Evolutionary conservation across 345 rosid species (phyloP), one percentile per base, ranked within the genome.

Genomic region (Erucastrum elatum): DNA sequence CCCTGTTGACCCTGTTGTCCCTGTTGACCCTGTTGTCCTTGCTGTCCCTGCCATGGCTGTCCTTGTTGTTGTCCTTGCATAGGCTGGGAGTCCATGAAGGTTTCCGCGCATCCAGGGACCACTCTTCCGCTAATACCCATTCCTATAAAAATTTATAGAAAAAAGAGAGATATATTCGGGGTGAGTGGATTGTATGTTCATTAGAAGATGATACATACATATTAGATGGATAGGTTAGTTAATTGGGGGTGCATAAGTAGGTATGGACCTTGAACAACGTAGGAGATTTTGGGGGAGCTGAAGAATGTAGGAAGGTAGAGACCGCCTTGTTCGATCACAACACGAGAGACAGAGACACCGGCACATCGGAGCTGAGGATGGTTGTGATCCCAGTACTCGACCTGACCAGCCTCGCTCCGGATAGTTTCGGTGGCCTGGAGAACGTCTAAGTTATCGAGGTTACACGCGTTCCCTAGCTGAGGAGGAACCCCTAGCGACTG

Each of bases 71-170:
- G 71, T 26, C 41, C n/a, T 29, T 29, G 65, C 35, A 66, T 31
- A 0, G 72, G 72, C 73, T 81, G 84, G 9, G 90, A 84, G 60
- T 87, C 86, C 82, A 87, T 85, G 82, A 55, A 88, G 8, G 92
- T 90, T 78, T 88, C 93, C 1, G 93, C 89, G 62, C 91, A 92
- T 26, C 91, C 94, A 10, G 94, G 84, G 17, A 87, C 60, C 51
- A 83, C 66, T 21, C 66, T 56, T 7, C 90, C 88, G 8, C 76
- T 39, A 10, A 85, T 15, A 44, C 95, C 92, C 68, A 16, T 67
- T 16, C 92, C 93, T 81, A 31, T 27, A 56, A 39, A 84, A 85
- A 8, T 87, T 41, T 26, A 41, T 30, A 29, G 5, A 15, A 51
- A n/a, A 25, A 0, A 61, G 44, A 34, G 12, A 56, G 16, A 10